These are phyloP conservation scores for Leccinum pachyderme DNA, from an alignment of 1,284 basidiomycete species.

Conservation along the genomic window DNA sequence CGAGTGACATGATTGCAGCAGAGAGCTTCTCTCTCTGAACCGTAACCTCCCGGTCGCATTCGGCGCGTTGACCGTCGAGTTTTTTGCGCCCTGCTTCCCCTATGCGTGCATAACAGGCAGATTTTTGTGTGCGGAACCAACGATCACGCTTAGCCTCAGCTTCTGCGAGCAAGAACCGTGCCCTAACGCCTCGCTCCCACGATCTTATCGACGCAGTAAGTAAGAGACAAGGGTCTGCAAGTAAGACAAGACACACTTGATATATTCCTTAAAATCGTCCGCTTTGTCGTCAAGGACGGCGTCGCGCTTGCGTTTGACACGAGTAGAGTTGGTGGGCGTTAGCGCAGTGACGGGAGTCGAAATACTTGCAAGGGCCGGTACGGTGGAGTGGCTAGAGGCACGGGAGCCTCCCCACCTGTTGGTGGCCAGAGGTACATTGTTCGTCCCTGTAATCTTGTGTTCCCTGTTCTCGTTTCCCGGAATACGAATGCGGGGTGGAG, in stretches of 20 bases:
- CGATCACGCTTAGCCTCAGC: conserved; percentile 30
- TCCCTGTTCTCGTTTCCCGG: conserved; percentile 20
- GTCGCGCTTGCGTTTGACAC: conserved; percentile 28
- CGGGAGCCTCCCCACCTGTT: conserved; percentile 21
- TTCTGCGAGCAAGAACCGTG: conserved; percentile 25
- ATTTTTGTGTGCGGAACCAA: conserved; percentile 34
- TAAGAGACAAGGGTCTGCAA: not conserved
- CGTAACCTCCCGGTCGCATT: conserved; percentile 26
- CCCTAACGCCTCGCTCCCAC: conserved; percentile 32
- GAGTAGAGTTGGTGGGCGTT: conserved; percentile 22
- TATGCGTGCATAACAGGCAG: conserved; percentile 26
- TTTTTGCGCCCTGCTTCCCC: conserved; percentile 30
- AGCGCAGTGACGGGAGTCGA: conserved; percentile 12
- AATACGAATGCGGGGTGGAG: conserved; percentile 31
- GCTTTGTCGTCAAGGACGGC: conserved; percentile 20
- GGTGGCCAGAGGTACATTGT: conserved; percentile 16
- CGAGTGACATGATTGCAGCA: conserved; percentile 25
- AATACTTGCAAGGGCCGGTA: conserved; percentile 9
- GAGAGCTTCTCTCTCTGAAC: conserved; percentile 28
- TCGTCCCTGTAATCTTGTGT: conserved; percentile 25
- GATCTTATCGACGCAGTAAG: conserved; percentile 13
- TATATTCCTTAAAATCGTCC: conserved; percentile 30
- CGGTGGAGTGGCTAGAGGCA: not conserved
- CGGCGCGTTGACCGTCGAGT: conserved; percentile 28
- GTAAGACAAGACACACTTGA: conserved; percentile 22